Base-by-base conservation (phyloP, 495 filamentous ascomycete genomes). In the Xylaria nigripes region DNA sequence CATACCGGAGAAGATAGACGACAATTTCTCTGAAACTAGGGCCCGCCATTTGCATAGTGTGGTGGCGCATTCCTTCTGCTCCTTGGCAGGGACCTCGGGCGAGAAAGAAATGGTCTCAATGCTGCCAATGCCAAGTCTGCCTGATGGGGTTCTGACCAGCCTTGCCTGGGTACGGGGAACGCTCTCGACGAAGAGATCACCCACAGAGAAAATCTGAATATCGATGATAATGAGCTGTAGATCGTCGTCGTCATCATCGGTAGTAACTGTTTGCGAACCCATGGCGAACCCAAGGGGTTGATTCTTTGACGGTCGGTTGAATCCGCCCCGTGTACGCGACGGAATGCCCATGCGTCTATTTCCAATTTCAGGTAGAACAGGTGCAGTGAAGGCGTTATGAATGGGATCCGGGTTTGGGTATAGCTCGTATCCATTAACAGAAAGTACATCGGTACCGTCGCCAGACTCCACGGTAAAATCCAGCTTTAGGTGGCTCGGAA, bases 191-290 rank as follows among this genome's bases (percentile, higher is more conserved):
- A 76, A 74, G 19, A 56, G 50, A 38, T 62, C 54, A 36, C 72
- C 77, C n/a, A 81, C 70, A 53, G 77, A 72, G 40, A 79, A 60
- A 48, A 82, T 72, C 55, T 75, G 69, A 12, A 81, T 51, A 43
- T 77, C 69, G 27, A 81, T 44, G 22, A 61, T 54, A 51, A 80
- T 58, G 10, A 76, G 59, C 43, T 76, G 67, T 21, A 76, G 43
- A 8, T 63, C 43, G 32, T 65, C 60, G 0, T 66, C 57, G 15
- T 65, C 62, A n/a, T 66, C 64, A 32, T n/a, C n/a, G n/a, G 68
- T 58, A 34, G 61, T 54, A 19, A 55, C 25, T 21, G 53, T 54
- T 6, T 43, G 55, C n/a, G 59, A 59, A 48, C 68, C 56, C 44
- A 75, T 45, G 32, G 64, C 64, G 41, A 68, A 76, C 19, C 73